Percentiles rank a stretch among this genome's conserved stretches.
These are phyloP conservation scores for Macrolepiota albuminosa DNA, from an alignment of 768 basidiomycete genomes.

Conservation along the genomic window DNA sequence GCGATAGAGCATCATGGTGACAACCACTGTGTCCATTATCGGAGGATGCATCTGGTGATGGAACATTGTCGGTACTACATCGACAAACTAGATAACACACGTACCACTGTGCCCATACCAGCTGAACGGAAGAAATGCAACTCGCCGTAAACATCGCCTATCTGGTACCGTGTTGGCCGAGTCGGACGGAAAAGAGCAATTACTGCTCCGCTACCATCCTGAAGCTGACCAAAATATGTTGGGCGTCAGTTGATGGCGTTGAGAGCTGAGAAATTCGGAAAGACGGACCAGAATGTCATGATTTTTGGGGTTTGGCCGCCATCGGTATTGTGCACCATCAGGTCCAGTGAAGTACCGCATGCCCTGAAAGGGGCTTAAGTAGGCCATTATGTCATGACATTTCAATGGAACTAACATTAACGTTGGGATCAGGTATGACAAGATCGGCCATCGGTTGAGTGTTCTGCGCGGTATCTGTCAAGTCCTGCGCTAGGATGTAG, in stretches of 20 bases:
- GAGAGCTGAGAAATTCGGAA: conserved; percentile 10
- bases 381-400: conserved; percentile 10
- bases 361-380: conserved; percentile 33
- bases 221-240: conserved; percentile 43
- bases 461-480: conserved; percentile 43
- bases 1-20: conserved; percentile 83
- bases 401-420: conserved; percentile 43
- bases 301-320: conserved; percentile 62
- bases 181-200: conserved; percentile 81
- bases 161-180: conserved; percentile 73
- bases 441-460: conserved; percentile 80
- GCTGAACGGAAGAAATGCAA: conserved; percentile 77
- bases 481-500: conserved; percentile 16
- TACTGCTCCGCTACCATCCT: conserved; percentile 61
- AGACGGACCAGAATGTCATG: conserved; percentile 56
- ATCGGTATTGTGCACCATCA: conserved; percentile 75
- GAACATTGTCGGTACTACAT: conserved; percentile 13
- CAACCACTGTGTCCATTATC: conserved; percentile 84
- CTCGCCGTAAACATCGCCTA: conserved; percentile 85
- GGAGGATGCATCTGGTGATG: conserved; percentile 75
- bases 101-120: conserved; percentile 79
- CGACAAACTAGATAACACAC: conserved; percentile 20
- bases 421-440: conserved; percentile 61
- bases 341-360: conserved; percentile 75
- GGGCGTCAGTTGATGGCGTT: conserved; percentile 15